phyloP scores from a whole-genome alignment of 73 alveolate species.

The Durusdinium trenchii region DNA sequence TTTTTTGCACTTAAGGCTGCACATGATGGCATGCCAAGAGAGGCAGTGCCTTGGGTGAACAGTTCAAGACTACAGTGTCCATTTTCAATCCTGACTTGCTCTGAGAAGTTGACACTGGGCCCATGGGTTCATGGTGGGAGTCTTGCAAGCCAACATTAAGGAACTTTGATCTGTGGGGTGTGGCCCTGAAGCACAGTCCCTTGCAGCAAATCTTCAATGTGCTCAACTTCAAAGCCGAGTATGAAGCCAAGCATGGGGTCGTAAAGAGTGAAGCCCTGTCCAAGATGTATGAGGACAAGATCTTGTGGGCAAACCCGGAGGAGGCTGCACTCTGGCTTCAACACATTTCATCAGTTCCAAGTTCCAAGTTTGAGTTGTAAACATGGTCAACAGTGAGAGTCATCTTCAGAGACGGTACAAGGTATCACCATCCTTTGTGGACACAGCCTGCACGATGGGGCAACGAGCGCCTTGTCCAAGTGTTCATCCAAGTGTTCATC shows the following conservation, averaged over 20 bases:
- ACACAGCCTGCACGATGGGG: slow-evolving; percentile 31
- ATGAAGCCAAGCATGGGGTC: not conserved
- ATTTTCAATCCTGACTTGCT: not conserved
- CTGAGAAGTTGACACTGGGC: not conserved
- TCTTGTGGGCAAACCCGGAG: not conserved
- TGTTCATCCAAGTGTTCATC: no score
- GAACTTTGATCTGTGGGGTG: not conserved
- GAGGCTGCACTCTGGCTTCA: not conserved
- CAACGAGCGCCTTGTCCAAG: not conserved
- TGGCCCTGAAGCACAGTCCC: slow-evolving; percentile 11
- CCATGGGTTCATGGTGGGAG: no score
- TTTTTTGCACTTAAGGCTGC: not conserved
- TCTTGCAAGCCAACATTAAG: no score
- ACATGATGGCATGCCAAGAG: slow-evolving; percentile 8
- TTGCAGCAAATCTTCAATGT: not conserved
- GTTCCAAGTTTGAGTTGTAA: not conserved
- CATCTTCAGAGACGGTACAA: not conserved
- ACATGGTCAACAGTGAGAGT: not conserved
- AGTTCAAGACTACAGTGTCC: not conserved
- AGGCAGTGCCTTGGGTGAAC: not conserved
- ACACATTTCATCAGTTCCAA: not conserved
- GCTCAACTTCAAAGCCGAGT: not conserved
- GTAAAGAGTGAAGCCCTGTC: slow-evolving; percentile 3
- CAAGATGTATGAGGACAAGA: not conserved
- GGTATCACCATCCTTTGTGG: slow-evolving; percentile 21